These are phyloP conservation scores for Coemansia sp. DNA, from an alignment of 192 early-diverging fungal genomes.

Conservation along the genomic window DNA sequence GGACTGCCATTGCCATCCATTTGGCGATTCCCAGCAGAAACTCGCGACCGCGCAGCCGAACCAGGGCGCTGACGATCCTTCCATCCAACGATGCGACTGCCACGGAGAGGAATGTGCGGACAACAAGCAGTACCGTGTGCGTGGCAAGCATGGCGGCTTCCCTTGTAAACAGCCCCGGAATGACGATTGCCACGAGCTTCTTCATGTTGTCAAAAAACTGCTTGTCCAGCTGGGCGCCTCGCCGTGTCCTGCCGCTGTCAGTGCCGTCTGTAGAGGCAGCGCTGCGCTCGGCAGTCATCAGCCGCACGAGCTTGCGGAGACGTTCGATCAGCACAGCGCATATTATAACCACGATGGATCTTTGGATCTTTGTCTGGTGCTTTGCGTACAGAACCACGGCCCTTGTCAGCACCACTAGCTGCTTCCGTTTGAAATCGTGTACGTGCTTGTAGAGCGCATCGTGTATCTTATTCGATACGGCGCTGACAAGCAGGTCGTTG, in stretches of 20 bases:
- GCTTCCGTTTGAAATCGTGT: constrained; percentile 29
- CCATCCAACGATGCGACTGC: constrained; percentile 77
- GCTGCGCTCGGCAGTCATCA: constrained; percentile 33
- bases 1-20: constrained; percentile 93
- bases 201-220: constrained; percentile 65
- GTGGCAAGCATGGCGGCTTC: constrained; percentile 84
- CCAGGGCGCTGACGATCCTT: constrained; percentile 74
- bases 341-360: constrained; percentile 34
- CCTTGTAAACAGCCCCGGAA: constrained; percentile 79
- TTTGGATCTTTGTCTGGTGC: constrained; percentile 36
- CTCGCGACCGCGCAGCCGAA: constrained; percentile 58
- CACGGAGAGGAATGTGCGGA: constrained; percentile 86
- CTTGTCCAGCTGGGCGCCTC: constrained; percentile 40
- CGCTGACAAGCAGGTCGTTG: constrained; percentile 34
- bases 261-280: background rate
- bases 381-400: constrained; percentile 34
- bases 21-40: constrained; percentile 82
- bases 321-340: constrained; percentile 31
- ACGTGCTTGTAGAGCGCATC: constrained; percentile 28
- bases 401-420: constrained; percentile 30
- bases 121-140: constrained; percentile 84
- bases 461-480: constrained; percentile 29
- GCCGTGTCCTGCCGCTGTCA: constrained; percentile 6
- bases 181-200: constrained; percentile 73
- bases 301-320: constrained; percentile 26